phyloP scores from a whole-genome alignment of 2,329 filamentous ascomycete species.

The Fusarium chuoi region DNA sequence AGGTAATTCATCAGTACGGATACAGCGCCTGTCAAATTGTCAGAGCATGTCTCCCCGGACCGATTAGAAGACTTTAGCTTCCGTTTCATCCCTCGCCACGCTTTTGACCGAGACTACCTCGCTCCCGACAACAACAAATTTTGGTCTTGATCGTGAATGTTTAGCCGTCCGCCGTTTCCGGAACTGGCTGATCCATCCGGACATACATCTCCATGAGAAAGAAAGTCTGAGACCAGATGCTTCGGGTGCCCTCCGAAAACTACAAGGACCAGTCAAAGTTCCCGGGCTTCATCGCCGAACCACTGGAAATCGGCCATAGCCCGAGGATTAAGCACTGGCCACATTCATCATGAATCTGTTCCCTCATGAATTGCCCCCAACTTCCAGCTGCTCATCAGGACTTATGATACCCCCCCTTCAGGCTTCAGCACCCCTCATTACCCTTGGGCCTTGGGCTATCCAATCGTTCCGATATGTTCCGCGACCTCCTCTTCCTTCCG shows the following conservation, averaged over 20 bases:
- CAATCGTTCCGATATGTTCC: constrained; percentile 34
- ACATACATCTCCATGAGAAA: constrained; percentile 28
- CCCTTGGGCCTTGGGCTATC: constrained; percentile 1
- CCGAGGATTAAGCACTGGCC: constrained; percentile 14
- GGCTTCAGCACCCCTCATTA: constrained; percentile 16
- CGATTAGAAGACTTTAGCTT: constrained; percentile 29
- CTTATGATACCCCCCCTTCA: constrained; percentile 5
- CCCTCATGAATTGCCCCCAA: constrained; percentile 16
- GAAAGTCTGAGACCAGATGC: constrained; percentile 1
- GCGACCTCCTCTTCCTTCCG: constrained; percentile 23
- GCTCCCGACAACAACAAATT: not conserved
- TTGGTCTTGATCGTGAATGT: not conserved
- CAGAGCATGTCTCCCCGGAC: constrained; percentile 23
- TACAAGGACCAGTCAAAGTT: not conserved
- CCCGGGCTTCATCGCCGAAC: constrained; percentile 20
- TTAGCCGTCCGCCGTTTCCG: constrained; percentile 18
- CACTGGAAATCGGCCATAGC: not conserved
- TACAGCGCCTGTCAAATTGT: constrained; percentile 7
- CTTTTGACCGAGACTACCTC: constrained; percentile 12
- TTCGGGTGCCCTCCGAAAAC: constrained; percentile 26
- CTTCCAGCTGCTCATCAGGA: constrained; percentile 10
- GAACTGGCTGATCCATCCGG: constrained; percentile 13
- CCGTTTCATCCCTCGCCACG: constrained; percentile 26
- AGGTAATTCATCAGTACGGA: constrained; percentile 9
- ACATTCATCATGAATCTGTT: constrained; percentile 27